Conservation (phyloP, 1,139 yeast species). For the Diutina mesorugosa region DNA sequence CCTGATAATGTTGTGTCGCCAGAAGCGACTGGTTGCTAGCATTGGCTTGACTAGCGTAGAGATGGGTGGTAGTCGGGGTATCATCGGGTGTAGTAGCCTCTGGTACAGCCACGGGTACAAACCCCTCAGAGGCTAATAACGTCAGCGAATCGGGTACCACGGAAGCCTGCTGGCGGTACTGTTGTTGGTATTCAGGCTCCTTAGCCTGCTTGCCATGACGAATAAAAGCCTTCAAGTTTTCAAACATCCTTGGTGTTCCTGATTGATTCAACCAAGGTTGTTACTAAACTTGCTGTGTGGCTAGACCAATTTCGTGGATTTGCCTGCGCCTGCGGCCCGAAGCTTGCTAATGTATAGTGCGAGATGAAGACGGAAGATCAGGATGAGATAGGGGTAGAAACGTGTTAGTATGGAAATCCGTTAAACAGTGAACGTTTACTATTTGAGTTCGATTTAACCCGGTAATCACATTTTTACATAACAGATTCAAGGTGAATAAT, state of each 20-base stretch:
- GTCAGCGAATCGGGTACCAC: neutral
- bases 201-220: slow-evolving; percentile 76
- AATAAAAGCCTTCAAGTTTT: slow-evolving; percentile 65
- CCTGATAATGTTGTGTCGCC: slow-evolving; percentile 1
- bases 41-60: neutral
- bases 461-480: no score
- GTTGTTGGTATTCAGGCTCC: slow-evolving; percentile 14
- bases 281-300: neutral
- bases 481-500: no score
- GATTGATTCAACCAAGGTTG: neutral
- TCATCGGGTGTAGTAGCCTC: neutral
- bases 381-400: neutral
- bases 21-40: neutral
- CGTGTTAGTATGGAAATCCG: neutral
- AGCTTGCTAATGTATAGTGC: neutral
- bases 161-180: neutral
- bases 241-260: slow-evolving; percentile 20
- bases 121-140: neutral
- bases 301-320: neutral
- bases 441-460: no score
- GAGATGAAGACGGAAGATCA: neutral
- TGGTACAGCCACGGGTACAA: neutral
- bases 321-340: neutral
- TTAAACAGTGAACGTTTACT: no score
- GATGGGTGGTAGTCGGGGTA: neutral